Evolutionary conservation across 2,329 filamentous ascomycete genomes (phyloP).

Genomic region (Colletotrichum navitas): DNA sequence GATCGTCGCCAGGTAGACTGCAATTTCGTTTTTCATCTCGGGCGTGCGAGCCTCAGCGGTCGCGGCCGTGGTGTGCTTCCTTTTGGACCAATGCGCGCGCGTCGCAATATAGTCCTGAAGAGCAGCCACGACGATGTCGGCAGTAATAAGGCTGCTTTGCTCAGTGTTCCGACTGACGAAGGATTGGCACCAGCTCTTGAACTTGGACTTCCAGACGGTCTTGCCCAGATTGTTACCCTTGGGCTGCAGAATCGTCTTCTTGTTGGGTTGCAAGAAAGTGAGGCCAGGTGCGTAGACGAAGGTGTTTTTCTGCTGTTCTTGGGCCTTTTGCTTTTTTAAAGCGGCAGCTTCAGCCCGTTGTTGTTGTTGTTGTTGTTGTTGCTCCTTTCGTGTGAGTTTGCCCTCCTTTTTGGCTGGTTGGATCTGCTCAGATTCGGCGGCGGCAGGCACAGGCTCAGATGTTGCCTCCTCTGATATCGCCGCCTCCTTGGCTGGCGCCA

Average conservation of each 20-base stretch:
- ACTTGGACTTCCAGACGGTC: slow-evolving; percentile 49
- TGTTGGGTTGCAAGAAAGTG: slow-evolving; percentile 21
- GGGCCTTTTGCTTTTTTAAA: slow-evolving; percentile 24
- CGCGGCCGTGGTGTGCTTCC: slow-evolving; percentile 22
- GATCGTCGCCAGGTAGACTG: slow-evolving; percentile 19
- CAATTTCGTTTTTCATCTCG: slow-evolving; percentile 32
- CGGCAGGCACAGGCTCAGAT: background rate
- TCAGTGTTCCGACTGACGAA: slow-evolving; percentile 44
- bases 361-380: slow-evolving; percentile 17
- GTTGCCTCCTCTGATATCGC: slow-evolving; percentile 11
- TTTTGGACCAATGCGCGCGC: slow-evolving; percentile 33
- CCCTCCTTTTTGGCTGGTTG: background rate
- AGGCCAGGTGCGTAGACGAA: slow-evolving; percentile 29
- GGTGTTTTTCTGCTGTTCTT: slow-evolving; percentile 11
- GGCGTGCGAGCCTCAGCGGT: slow-evolving; percentile 28
- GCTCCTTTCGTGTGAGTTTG: slow-evolving; percentile 24
- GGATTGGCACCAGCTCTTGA: slow-evolving; percentile 52
- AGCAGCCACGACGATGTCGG: slow-evolving; percentile 26
- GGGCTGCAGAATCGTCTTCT: slow-evolving; percentile 32
- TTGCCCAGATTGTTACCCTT: slow-evolving; percentile 32
- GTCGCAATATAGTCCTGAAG: slow-evolving; percentile 28
- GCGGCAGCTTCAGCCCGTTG: slow-evolving; percentile 10
- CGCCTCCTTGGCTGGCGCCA: background rate
- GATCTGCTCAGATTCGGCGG: slow-evolving; percentile 4
- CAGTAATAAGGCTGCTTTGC: slow-evolving; percentile 29